Evolutionary conservation across 495 filamentous ascomycete species (phyloP).

Genomic region (Barbatosphaeria neglecta): DNA sequence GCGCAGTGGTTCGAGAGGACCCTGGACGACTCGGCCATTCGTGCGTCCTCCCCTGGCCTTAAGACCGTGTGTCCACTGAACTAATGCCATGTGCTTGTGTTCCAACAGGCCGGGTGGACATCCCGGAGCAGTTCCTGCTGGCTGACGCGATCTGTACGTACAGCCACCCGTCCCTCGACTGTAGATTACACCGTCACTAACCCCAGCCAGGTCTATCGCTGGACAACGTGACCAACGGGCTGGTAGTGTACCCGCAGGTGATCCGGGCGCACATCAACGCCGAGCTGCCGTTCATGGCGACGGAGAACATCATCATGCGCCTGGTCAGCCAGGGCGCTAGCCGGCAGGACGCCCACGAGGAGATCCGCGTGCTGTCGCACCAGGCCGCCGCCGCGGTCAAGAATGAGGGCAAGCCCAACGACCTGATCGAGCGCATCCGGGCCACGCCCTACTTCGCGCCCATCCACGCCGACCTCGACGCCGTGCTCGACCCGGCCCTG

Average conservation of each 20-base stretch:
- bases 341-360: constrained; percentile 86
- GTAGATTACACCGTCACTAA: constrained; percentile 28
- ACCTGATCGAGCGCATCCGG: constrained; percentile 73
- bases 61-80: neutral
- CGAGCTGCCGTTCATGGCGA: constrained; percentile 86
- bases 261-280: constrained; percentile 58
- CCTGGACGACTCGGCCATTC: constrained; percentile 33
- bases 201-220: constrained; percentile 62
- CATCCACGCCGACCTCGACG: neutral
- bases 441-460: constrained; percentile 56
- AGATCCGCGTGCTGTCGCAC: constrained; percentile 81
- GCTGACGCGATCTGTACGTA: neutral
- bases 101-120: constrained; percentile 28
- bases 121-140: constrained; percentile 50
- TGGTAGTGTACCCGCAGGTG: constrained; percentile 77
- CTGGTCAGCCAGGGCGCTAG: constrained; percentile 62
- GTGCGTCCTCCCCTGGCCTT: constrained; percentile 1
- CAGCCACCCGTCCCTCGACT: no score
- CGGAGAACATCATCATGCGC: constrained; percentile 81
- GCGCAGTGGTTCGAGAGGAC: constrained; percentile 73
- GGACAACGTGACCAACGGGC: constrained; percentile 70
- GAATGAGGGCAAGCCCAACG: constrained; percentile 62
- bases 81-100: constrained; percentile 1
- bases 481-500: neutral
- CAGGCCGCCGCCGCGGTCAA: constrained; percentile 75